Evolutionary conservation across 192 early-diverging fungal genomes (phyloP).

Genomic region (Borealophlyctis nickersoniae): DNA sequence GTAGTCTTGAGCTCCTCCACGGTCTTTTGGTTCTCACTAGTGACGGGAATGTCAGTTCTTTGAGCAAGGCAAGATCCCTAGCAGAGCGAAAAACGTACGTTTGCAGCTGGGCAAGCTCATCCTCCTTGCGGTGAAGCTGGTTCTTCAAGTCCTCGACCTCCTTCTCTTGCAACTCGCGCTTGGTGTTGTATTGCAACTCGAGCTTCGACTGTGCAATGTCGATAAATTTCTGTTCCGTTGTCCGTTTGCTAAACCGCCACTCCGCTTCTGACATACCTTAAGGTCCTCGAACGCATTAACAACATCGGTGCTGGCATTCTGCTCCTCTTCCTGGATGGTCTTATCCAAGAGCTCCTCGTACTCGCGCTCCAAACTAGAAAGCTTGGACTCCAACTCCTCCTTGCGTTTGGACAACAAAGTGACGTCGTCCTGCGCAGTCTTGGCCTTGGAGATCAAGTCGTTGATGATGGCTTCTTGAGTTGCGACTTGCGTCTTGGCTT

Average conservation of each 20-base stretch:
- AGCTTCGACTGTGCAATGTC: slow-evolving; percentile 52
- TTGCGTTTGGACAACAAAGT: slow-evolving; percentile 52
- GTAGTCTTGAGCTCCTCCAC: slow-evolving; percentile 61
- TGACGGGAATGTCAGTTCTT: not conserved
- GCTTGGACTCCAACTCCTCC: slow-evolving; percentile 66
- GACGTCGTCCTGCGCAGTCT: slow-evolving; percentile 51
- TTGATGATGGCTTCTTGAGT: slow-evolving; percentile 65
- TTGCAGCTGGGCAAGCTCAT: slow-evolving; percentile 33
- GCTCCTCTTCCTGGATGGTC: slow-evolving; percentile 69
- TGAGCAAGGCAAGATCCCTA: not conserved
- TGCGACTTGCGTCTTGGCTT: slow-evolving; percentile 59
- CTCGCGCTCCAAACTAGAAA: slow-evolving; percentile 70
- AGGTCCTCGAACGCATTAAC: slow-evolving; percentile 56
- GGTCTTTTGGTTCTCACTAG: slow-evolving; percentile 48
- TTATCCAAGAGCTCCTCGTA: slow-evolving; percentile 77
- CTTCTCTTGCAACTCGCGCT: slow-evolving; percentile 68
- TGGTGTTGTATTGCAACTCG: slow-evolving; percentile 78
- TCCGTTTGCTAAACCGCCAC: too few relatives aligned
- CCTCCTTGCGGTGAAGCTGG: slow-evolving; percentile 63
- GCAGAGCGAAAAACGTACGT: slow-evolving; percentile 8
- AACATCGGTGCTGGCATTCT: slow-evolving; percentile 42
- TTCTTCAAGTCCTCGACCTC: slow-evolving; percentile 71
- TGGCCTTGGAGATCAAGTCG: slow-evolving; percentile 31
- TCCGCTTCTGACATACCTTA: slow-evolving; percentile 43
- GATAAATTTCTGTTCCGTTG: too few relatives aligned